Evolutionary conservation across 176 grass and related monocot genomes (phyloP).

Genomic region (Avena sativa): DNA sequence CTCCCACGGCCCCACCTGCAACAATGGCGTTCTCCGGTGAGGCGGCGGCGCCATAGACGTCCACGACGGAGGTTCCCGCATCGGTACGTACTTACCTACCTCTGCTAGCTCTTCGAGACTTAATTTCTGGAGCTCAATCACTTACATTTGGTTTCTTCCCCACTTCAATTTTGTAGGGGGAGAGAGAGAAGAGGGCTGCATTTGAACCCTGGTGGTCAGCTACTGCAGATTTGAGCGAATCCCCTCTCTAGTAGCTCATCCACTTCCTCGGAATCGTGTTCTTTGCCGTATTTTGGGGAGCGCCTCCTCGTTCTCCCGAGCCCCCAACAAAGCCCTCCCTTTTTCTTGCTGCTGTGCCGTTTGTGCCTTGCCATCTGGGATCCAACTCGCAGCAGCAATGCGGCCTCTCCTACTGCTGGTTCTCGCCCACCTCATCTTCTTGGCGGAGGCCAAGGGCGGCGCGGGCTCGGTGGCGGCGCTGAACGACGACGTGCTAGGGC

Average conservation of each 20-base stretch:
- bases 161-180: constrained; percentile 5
- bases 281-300: background rate
- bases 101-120: background rate
- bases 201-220: background rate
- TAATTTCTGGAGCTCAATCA: background rate
- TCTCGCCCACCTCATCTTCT: constrained; percentile 38
- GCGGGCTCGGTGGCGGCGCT: constrained; percentile 44
- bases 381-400: constrained; percentile 43
- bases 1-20: background rate
- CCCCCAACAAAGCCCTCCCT: background rate
- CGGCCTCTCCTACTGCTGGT: constrained; percentile 40
- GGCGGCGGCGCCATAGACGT: constrained; percentile 28
- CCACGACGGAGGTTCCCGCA: background rate
- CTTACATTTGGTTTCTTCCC: constrained; percentile 2
- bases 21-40: constrained; percentile 39
- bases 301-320: background rate
- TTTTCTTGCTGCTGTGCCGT: background rate
- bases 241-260: background rate
- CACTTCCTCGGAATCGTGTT: background rate
- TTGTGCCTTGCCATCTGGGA: constrained; percentile 2
- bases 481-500: constrained; percentile 89
- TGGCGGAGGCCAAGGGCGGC: constrained; percentile 40
- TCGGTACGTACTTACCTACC: background rate
- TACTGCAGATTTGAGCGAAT: constrained; percentile 17
- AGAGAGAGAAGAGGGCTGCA: background rate